phyloP scores from a whole-genome alignment of 805 yeast genomes.

The Sugiyamaella boreocaroliniensis region DNA sequence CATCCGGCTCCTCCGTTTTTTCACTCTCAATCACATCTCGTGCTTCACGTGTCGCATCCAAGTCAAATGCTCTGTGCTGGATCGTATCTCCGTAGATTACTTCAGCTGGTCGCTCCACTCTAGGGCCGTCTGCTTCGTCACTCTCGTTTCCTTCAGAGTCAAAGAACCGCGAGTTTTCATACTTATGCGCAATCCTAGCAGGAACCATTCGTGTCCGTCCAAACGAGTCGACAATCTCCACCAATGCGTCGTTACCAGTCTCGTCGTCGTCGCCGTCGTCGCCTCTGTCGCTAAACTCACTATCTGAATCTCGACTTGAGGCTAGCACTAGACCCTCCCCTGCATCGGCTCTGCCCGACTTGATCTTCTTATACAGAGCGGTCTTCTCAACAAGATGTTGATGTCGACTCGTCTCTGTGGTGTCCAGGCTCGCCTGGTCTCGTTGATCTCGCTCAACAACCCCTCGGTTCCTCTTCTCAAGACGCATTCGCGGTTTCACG shows the following conservation, averaged over 20 bases:
- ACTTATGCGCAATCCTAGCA: slow-evolving; percentile 1
- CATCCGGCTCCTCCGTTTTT: slow-evolving; percentile 3
- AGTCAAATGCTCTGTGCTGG: slow-evolving; percentile 18
- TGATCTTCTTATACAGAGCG: slow-evolving; percentile 10
- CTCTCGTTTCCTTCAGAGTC: background rate
- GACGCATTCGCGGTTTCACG: no score
- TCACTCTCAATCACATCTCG: background rate
- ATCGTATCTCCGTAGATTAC: slow-evolving; percentile 18
- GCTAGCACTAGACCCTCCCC: slow-evolving; percentile 5
- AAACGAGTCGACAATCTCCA: slow-evolving; percentile 21
- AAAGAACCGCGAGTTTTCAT: background rate
- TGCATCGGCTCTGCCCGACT: slow-evolving; percentile 5
- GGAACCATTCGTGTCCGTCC: slow-evolving; percentile 22
- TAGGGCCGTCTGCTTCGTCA: background rate
- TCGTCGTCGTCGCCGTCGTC: slow-evolving; percentile 1
- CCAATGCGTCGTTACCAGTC: slow-evolving; percentile 9
- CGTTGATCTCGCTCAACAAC: background rate
- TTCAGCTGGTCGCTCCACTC: slow-evolving; percentile 7
- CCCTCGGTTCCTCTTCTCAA: background rate
- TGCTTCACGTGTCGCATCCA: background rate
- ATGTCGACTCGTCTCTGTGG: background rate
- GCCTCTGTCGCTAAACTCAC: background rate
- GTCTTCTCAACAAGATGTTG: slow-evolving; percentile 8
- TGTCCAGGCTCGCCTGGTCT: background rate
- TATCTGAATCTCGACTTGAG: slow-evolving; percentile 1